Base-by-base conservation (phyloP, 2,329 filamentous ascomycete species). In the Venturia nashicola region DNA sequence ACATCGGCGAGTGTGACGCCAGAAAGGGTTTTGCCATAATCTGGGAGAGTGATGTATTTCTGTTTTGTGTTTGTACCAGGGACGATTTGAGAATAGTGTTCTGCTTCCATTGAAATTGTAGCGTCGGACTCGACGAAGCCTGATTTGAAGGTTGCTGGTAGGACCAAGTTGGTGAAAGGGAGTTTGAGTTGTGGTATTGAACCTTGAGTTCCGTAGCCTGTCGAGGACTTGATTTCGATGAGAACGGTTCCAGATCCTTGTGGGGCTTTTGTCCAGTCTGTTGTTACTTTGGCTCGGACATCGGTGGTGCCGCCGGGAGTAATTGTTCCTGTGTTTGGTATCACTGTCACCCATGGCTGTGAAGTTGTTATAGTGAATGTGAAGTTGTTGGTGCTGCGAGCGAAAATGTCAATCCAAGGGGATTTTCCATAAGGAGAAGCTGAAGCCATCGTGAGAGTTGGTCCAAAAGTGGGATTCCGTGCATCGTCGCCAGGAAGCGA, bases 401-500 rank as follows among this genome's bases (percentile, higher is more conserved):
- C 18, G 42, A 43, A 89, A 36, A 89, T 75, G 27, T 88, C 86
- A 62, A 88, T 82, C 77, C 82, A 88, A 27, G 27, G 46, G 0
- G 76, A 69, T 0, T 80, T 77, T 1, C 84, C 83, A 64, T 86
- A 87, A 0, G 80, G 82, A 66, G 83, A 84, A 65, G 88, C 76
- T 0, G 80, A 75, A 9, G 82, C 82, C 4, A 88, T 76, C 1
- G 76, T 79, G 3, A 88, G 76, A 2, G 76, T 79, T 66, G 80
- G 79, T 54, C 76, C 79, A 5, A 80, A 85, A 27, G 78, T 74
- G 27, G 71, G 68, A 69, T 87, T 86, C 72, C 79, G 87, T 65
- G 75, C 78, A 72, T 88, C 85, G 67, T 89, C 86, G 32, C 87
- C 86, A 0, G 86, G 85, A 6, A 89, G 82, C 0, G 83, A 84